Conservation (phyloP, 768 basidiomycete species). For the Cystobasidium tubakii region DNA sequence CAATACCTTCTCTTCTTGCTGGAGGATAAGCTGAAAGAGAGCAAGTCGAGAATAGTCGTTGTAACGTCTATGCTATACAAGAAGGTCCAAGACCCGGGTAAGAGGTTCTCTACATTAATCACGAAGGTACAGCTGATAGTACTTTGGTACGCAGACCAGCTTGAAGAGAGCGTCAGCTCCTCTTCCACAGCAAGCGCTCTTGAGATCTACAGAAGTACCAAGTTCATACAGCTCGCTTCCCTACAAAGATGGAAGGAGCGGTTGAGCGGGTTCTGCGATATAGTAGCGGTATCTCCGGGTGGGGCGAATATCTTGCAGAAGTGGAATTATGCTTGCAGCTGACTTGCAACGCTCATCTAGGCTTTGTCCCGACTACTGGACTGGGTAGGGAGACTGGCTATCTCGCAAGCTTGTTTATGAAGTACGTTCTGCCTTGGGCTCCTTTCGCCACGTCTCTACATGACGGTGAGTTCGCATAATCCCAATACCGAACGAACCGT, state of each 20-base stretch:
- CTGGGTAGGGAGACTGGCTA: conserved; percentile 36
- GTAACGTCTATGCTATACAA: conserved; percentile 25
- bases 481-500: too few relatives aligned
- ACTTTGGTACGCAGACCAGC: not conserved
- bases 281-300: conserved; percentile 12
- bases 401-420: conserved; percentile 1
- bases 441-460: conserved; percentile 39
- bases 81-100: not conserved
- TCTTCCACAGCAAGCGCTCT: not conserved
- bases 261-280: not conserved
- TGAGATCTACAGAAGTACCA: conserved; percentile 15
- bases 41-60: not conserved
- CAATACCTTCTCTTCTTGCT: conserved; percentile 17
- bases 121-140: not conserved
- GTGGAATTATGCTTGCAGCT: not conserved
- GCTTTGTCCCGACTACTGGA: conserved; percentile 41
- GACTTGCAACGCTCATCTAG: conserved; percentile 13
- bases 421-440: conserved; percentile 33
- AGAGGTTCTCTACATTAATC: not conserved
- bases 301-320: not conserved
- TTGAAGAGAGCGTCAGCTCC: not conserved
- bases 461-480: conserved; percentile 30
- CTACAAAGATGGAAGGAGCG: conserved; percentile 3
- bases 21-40: conserved; percentile 10
- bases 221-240: conserved; percentile 8